Percentiles rank a stretch among this genome's conserved stretches.
These are phyloP conservation scores for Sclerotinia nivalis DNA, from an alignment of 2,329 filamentous ascomycete species.

Conservation along the genomic window DNA sequence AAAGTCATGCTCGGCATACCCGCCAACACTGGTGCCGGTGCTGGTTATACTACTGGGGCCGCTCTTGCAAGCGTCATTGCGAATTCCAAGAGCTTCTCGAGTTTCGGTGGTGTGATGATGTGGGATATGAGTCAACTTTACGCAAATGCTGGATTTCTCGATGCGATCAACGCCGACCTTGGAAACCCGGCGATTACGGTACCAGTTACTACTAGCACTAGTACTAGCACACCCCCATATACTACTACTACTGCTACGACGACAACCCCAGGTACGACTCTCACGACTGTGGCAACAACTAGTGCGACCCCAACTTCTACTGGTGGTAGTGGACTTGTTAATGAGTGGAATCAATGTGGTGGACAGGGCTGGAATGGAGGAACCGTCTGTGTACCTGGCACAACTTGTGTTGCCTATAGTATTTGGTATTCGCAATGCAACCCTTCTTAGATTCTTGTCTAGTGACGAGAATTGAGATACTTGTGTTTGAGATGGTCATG, in stretches of 20 bases:
- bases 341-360: conserved; percentile 30
- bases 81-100: conserved; percentile 56
- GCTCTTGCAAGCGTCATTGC: conserved; percentile 52
- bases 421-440: conserved; percentile 34
- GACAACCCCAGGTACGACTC: conserved; percentile 31
- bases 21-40: conserved; percentile 48
- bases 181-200: conserved; percentile 22
- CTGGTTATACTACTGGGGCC: conserved; percentile 54
- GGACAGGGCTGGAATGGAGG: conserved; percentile 32
- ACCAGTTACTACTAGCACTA: conserved; percentile 31
- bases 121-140: conserved; percentile 67
- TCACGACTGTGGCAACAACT: conserved; percentile 31
- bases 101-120: conserved; percentile 68
- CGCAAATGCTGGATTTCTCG: conserved; percentile 57
- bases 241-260: conserved; percentile 31
- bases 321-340: conserved; percentile 14
- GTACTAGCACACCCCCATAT: conserved; percentile 15
- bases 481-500: fast-evolving
- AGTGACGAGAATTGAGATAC: fast-evolving
- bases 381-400: conserved; percentile 28
- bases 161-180: conserved; percentile 26
- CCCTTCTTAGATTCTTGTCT: conserved; percentile 4
- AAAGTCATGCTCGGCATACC: conserved; percentile 64
- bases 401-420: conserved; percentile 26
- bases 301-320: conserved; percentile 28